Evolutionary conservation across 108 stramenopile species (phyloP), one percentile per base, ranked within the genome.

Genomic region (Parietichytrium sp.): DNA sequence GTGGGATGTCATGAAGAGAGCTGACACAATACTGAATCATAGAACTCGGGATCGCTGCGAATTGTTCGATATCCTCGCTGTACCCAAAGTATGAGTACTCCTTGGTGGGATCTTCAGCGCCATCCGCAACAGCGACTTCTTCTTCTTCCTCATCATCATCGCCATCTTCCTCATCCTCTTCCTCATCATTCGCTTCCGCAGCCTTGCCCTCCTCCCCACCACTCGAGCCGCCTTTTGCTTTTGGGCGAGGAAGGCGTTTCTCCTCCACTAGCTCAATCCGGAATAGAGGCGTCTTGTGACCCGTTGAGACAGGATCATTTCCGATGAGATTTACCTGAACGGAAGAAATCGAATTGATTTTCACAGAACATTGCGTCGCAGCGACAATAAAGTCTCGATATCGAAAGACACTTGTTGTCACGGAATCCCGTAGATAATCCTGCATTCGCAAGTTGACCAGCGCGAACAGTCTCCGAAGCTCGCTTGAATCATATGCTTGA

Each of bases 371-470:
- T 30, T 85, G 80, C 48, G 78, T 52, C 42, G 83, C 84, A 49
- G 31, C 38, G 15, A 49, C 23, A 20, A 90, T 50, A 83, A 83
- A 90, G 80, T 47, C 47, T 18, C 81, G 47, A 33, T 86, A 90
- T 23, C 55, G 77, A 20, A 81, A 50, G 15, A 88, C 29, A 13
- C 54, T 53, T 1, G 25, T 36, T 6, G 16, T 6, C 3, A 83
- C 84, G 18, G 84, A 6, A 6, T 45, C 47, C 49, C 52, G 33
- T 45, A 87, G 77, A 15, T 47, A 29, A 27, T 85, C 84, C 2
- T 54, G 50, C 87, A 85, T 87, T 31, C 78, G 45, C n/a, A 83
- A 55, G 47, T 86, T 86, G 16, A 84, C 26, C 49, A 18, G 33
- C 47, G 6, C 16, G n/a, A 86, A 81, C 53, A 86, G 72, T 49